A percentile compares a stretch with the other conserved stretches of the same genome.
These are phyloP conservation scores for Stagonosporopsis rhizophila DNA, from an alignment of 2,329 filamentous ascomycete species.

Conservation along the genomic window DNA sequence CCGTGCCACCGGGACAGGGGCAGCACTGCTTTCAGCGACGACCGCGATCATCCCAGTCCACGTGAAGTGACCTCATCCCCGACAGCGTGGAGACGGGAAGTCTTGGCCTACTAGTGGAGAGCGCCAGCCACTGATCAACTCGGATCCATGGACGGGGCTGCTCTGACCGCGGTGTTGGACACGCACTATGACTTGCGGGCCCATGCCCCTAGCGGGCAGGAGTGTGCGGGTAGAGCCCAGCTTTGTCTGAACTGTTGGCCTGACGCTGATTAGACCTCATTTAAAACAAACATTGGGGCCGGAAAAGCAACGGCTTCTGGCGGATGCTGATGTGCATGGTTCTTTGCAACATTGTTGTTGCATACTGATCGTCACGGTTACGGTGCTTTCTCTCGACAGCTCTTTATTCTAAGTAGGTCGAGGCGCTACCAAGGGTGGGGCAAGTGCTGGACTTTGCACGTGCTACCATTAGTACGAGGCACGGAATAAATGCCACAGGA, in stretches of 20 bases:
- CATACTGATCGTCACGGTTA: neutral
- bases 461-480: slow-evolving; percentile 6
- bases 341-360: neutral
- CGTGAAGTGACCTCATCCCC: slow-evolving; percentile 33
- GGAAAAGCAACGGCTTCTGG: neutral
- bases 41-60: slow-evolving; percentile 24
- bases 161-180: slow-evolving; percentile 39
- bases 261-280: neutral
- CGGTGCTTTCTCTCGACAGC: neutral
- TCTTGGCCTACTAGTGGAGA: slow-evolving; percentile 22
- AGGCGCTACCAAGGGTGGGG: neutral
- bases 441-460: slow-evolving; percentile 1
- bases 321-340: neutral
- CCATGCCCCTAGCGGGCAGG: slow-evolving; percentile 17
- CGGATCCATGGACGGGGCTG: slow-evolving; percentile 33
- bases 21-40: slow-evolving; percentile 23
- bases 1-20: slow-evolving; percentile 24
- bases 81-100: slow-evolving; percentile 42
- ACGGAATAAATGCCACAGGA: slow-evolving; percentile 1
- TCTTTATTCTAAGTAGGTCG: neutral
- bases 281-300: neutral
- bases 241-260: neutral
- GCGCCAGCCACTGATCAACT: slow-evolving; percentile 37
- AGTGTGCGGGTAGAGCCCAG: neutral
- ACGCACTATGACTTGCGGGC: slow-evolving; percentile 33